phyloP scores from a whole-genome alignment of 106 monocot species.

The Platanthera guangdongensis region DNA sequence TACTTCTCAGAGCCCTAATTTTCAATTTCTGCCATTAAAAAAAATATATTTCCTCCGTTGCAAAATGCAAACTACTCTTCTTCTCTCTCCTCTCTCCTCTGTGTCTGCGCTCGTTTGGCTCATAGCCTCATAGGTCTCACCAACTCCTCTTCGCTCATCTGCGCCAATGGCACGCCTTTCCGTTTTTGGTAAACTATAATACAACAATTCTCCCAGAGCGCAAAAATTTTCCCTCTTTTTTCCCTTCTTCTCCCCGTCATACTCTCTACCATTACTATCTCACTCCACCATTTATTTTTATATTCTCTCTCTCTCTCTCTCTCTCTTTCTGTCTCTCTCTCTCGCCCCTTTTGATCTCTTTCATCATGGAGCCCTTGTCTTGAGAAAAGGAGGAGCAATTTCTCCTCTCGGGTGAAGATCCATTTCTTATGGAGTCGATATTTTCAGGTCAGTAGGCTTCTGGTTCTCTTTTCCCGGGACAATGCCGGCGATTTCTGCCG shows the following conservation, averaged over 20 bases:
- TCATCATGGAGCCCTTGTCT: neutral
- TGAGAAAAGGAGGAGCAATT: slow-evolving; percentile 2
- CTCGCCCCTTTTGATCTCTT: neutral
- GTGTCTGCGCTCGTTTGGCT: neutral
- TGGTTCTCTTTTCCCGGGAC: slow-evolving; percentile 1
- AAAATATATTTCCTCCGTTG: too few relatives aligned
- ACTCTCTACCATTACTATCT: slow-evolving; percentile 6
- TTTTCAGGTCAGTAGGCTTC: slow-evolving; percentile 9
- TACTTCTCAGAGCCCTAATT: too few relatives aligned
- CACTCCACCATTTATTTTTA: neutral
- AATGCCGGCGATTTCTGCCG: slow-evolving; percentile 8
- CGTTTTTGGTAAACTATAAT: slow-evolving; percentile 8
- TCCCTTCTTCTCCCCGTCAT: neutral
- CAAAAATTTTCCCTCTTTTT: neutral
- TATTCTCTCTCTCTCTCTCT: too few relatives aligned
- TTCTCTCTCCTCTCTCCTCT: neutral
- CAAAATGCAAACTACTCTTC: neutral
- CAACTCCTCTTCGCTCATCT: slow-evolving; percentile 2
- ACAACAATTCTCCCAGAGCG: too few relatives aligned
- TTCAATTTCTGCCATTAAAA: too few relatives aligned
- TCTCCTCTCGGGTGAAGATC: slow-evolving; percentile 2
- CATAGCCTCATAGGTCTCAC: neutral
- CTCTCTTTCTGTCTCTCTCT: too few relatives aligned
- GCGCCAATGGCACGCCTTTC: slow-evolving; percentile 5
- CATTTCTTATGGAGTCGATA: slow-evolving; percentile 2